Conservation (phyloP, 768 basidiomycete genomes). For the Crassisporium funariophilum region DNA sequence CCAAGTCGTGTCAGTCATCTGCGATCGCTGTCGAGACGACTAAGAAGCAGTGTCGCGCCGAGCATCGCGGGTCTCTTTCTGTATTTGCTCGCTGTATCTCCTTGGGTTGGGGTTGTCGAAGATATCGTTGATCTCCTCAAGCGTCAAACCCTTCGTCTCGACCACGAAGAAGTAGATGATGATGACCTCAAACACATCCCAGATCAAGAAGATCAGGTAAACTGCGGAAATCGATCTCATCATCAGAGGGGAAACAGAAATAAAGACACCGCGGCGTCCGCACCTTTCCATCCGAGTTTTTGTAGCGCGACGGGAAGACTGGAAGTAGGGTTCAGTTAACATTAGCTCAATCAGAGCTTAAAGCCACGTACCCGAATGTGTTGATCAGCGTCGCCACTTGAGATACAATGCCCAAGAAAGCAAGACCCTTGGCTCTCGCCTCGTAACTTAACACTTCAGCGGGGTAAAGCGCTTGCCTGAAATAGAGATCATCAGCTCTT, state of each 20-base stretch:
- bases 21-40: neutral
- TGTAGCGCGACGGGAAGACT: constrained; percentile 51
- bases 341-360: neutral
- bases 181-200: constrained; percentile 50
- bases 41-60: constrained; percentile 13
- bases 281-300: constrained; percentile 50
- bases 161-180: constrained; percentile 51
- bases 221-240: constrained; percentile 34
- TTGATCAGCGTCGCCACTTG: constrained; percentile 49
- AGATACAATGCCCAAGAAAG: constrained; percentile 47
- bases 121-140: constrained; percentile 53
- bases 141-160: constrained; percentile 52
- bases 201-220: constrained; percentile 51
- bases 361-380: constrained; percentile 44
- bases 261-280: constrained; percentile 6
- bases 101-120: constrained; percentile 45
- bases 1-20: no score
- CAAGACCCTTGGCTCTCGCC: constrained; percentile 53
- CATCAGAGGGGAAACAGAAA: constrained; percentile 6
- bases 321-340: neutral
- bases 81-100: constrained; percentile 34
- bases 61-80: constrained; percentile 18
- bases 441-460: constrained; percentile 54
- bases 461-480: constrained; percentile 54
- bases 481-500: constrained; percentile 4